Evolutionary conservation across 768 basidiomycete genomes (phyloP).

Genomic region (Lyophyllum semitale): DNA sequence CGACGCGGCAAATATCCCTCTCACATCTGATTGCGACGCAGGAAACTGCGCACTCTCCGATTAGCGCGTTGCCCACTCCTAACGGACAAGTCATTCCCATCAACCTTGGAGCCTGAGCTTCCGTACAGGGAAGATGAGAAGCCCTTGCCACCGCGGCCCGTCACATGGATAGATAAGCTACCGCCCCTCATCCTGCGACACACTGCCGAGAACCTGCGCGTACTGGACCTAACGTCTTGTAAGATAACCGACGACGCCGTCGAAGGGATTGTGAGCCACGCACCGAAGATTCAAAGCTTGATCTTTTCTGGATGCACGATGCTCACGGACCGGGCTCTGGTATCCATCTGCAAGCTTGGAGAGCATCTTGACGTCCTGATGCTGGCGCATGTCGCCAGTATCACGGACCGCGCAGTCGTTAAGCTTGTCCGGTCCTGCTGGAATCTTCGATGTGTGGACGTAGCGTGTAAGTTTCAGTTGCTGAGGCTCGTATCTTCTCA

Average conservation of each 20-base stretch:
- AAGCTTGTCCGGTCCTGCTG: slow-evolving; percentile 69
- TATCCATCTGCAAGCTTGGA: slow-evolving; percentile 69
- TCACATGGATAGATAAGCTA: slow-evolving; percentile 62
- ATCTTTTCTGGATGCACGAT: slow-evolving; percentile 75
- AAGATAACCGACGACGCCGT: slow-evolving; percentile 77
- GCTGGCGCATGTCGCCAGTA: slow-evolving; percentile 74
- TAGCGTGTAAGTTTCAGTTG: slow-evolving; percentile 70
- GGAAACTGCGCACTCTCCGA: slow-evolving; percentile 74
- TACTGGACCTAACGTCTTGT: slow-evolving; percentile 79
- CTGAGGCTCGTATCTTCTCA: slow-evolving; percentile 10
- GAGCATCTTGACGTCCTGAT: slow-evolving; percentile 78
- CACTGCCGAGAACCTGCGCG: slow-evolving; percentile 71
- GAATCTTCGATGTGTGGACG: slow-evolving; percentile 78
- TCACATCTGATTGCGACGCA: slow-evolving; percentile 21
- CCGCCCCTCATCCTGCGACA: slow-evolving; percentile 65
- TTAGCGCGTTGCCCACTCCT: slow-evolving; percentile 77
- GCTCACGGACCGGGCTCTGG: slow-evolving; percentile 73
- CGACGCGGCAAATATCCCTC: slow-evolving; percentile 13
- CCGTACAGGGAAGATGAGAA: slow-evolving; percentile 37
- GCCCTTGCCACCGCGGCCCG: slow-evolving; percentile 56
- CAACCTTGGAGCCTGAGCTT: slow-evolving; percentile 32
- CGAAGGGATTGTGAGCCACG: slow-evolving; percentile 73
- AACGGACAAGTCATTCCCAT: slow-evolving; percentile 81
- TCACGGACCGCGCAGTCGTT: slow-evolving; percentile 78
- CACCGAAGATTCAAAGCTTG: slow-evolving; percentile 74